Evolutionary conservation across 2,329 filamentous ascomycete species (phyloP).

Genomic region (Xylaria sp.): DNA sequence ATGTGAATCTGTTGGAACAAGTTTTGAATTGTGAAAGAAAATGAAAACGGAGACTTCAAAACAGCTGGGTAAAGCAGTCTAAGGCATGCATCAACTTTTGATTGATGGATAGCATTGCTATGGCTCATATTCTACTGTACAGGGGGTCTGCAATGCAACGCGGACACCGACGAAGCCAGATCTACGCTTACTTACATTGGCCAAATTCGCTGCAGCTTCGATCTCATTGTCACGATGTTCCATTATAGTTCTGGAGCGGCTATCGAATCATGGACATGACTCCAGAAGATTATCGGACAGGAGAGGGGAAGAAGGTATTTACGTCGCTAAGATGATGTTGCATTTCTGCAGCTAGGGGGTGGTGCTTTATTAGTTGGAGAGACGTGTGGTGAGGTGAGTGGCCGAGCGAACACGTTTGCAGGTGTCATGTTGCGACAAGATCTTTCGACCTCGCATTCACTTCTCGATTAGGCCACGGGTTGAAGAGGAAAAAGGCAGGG

Average conservation of each 20-base stretch:
- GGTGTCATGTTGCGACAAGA: not conserved
- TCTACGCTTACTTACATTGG: constrained; percentile 12
- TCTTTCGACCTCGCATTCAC: not conserved
- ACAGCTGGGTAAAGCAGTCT: constrained; percentile 11
- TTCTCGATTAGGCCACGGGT: not conserved
- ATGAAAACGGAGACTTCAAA: not conserved
- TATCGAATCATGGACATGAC: not conserved
- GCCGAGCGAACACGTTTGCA: not conserved
- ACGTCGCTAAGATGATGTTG: not conserved
- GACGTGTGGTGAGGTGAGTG: constrained; percentile 23
- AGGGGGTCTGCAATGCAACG: constrained; percentile 27
- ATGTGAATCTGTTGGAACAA: not conserved
- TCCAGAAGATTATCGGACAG: constrained; percentile 4
- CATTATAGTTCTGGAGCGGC: not conserved
- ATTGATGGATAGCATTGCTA: not conserved
- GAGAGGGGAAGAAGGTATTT: not conserved
- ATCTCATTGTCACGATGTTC: constrained; percentile 4
- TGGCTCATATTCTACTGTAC: not conserved
- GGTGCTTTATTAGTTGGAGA: constrained; percentile 9
- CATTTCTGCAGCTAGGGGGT: constrained; percentile 26
- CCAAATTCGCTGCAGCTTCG: constrained; percentile 4
- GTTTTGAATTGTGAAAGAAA: not conserved
- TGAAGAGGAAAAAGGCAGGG: not conserved
- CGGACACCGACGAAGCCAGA: not conserved
- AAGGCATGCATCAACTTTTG: constrained; percentile 5